Base-by-base conservation (phyloP, 129 eudicot species). In the Glebionis coronaria region DNA sequence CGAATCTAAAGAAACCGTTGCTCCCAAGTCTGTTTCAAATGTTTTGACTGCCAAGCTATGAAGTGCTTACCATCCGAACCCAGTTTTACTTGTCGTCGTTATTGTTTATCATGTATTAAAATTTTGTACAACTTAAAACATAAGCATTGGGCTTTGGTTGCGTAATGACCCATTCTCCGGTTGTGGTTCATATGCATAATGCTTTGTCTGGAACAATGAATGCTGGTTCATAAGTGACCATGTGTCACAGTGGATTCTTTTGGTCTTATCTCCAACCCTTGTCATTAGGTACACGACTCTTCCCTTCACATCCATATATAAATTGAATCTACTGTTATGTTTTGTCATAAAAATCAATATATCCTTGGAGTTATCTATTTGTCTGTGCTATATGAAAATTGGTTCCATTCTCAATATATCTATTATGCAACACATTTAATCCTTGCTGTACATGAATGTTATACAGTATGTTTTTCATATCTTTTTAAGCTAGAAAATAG, bases 41-140 rank as follows among this genome's bases (percentile, higher is more conserved):
- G 87, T 65, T 65, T 63, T 90, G 65, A 69, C 82, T 49, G 77
- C 86, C 59, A 87, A 90, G 83, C 89, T 90, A 12, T 90, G 85
- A 90, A 19, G 44, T 44, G 4, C 31, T 50, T 23, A 0, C 2
- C 63, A 3, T 23, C 42, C 65, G 14, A 44, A 58, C 19, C 54
- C 4, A 47, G 47, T 15, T 15, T 29, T n/a, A 46, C 52, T 50
- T 35, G 38, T 11, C 23, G 44, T 71, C 23, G 44, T 71, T 29
- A 21, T 60, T 50, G 31, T 28, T 59, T 46, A 44, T 23, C 49
- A n/a, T 35, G 21, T 54, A 4, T 16, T 55, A 53, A 2, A 45
- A 65, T 10, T 50, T 27, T 40, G 70, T 61, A 20, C 12, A 13
- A 11, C 15, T 20, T 50, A 10, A 21, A 13, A 35, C 4, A 29